Evolutionary conservation across 2,329 filamentous ascomycete genomes (phyloP).

Genomic region (Penicillium paneum): DNA sequence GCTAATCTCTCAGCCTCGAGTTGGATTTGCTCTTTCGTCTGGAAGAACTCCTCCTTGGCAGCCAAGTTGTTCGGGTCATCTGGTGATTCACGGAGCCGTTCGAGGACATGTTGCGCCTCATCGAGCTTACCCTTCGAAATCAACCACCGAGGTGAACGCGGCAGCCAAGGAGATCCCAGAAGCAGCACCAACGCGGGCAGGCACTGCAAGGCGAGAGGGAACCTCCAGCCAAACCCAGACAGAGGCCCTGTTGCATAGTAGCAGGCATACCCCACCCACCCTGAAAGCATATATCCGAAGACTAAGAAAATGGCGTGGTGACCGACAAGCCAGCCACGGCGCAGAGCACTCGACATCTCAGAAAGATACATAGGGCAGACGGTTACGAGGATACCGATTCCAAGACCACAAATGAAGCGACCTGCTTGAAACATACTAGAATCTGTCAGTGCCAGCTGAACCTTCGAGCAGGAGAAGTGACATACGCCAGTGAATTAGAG

Average conservation of each 20-base stretch:
- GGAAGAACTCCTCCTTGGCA: conserved; percentile 48
- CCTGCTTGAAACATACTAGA: conserved; percentile 46
- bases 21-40: conserved; percentile 47
- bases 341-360: conserved; percentile 42
- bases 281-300: conserved; percentile 47
- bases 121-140: conserved; percentile 46
- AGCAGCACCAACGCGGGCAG: conserved; percentile 43
- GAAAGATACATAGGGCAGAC: conserved; percentile 48
- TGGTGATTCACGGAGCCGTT: conserved; percentile 38
- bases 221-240: conserved; percentile 46
- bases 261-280: conserved; percentile 47
- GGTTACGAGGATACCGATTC: conserved; percentile 45
- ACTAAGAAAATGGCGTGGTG: conserved; percentile 49
- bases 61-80: conserved; percentile 43
- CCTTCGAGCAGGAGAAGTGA: neutral
- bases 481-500: conserved; percentile 44
- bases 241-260: conserved; percentile 41
- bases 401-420: conserved; percentile 43
- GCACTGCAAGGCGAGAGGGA: conserved; percentile 44
- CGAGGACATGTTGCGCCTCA: conserved; percentile 47
- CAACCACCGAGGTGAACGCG: conserved; percentile 51
- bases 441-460: conserved; percentile 2
- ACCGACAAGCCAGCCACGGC: conserved; percentile 47
- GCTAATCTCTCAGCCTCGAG: conserved; percentile 45
- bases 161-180: conserved; percentile 43